Evolutionary conservation across 306 rosid species (phyloP), one percentile per base, ranked within the genome.

Genomic region (Inga oerstediana): DNA sequence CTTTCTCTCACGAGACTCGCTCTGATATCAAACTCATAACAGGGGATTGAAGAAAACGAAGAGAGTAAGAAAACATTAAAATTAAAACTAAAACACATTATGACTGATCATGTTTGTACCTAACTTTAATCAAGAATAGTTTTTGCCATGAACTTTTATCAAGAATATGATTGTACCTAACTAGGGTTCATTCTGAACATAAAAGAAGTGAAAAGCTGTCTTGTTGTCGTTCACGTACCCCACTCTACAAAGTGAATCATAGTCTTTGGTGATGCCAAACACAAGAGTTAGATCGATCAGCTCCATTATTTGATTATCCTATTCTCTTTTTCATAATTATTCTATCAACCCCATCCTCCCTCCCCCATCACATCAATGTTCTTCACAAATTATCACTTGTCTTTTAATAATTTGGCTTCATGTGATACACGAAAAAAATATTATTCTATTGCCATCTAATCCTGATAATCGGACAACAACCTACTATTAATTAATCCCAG

Each of bases 221-320:
- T 1, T 20, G 6, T 69, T 17, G 79, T 69, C 82, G 62, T 59
- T 70, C 13, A 10, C 15, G 66, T 68, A 8, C 61, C 79, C 81
- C 81, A 75, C 81, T 32, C 74, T 24, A 8, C 46, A 68, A 37
- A 37, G 30, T 39, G 74, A 68, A 75, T 56, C 32, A 69, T 68
- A 46, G 7, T 74, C 59, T 8, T 5, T 16, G 44, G 15, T 14
- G 35, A 49, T 0, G 27, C 44, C 62, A 49, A 74, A 74, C 24
- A 30, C 8, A 32, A 74, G 54, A 14, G 44, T 20, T 7, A 24
- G 22, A 54, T 52, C n/a, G 39, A 52, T 54, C n/a, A 27, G 24
- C 76, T 72, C 76, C n/a, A 72, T 72, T 72, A 44, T 44, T 2
- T 22, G 15, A 44, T 13, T 7, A 9, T 41, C 35, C 45, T 44